These are phyloP conservation scores for Vanrija humicola DNA, from an alignment of 1,284 basidiomycete species.

Conservation along the genomic window DNA sequence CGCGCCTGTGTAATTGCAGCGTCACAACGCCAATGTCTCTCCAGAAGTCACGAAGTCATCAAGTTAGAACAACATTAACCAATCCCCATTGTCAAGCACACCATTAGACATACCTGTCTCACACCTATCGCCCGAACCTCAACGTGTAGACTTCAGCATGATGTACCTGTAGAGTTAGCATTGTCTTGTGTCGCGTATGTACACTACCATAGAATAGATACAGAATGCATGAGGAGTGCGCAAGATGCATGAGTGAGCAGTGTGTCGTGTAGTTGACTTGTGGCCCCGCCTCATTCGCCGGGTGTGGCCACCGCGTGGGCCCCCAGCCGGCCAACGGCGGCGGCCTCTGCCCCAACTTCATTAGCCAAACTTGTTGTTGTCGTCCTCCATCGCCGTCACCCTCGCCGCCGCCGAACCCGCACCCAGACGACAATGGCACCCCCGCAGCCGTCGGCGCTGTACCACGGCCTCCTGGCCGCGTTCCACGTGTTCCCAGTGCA, in stretches of 20 bases:
- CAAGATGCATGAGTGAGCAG: too few species aligned
- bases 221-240: background rate
- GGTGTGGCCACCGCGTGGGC: too few species aligned
- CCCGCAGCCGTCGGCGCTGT: constrained; percentile 1
- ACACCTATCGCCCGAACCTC: background rate
- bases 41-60: background rate
- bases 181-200: background rate
- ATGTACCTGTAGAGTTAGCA: background rate
- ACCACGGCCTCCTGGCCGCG: constrained; percentile 31
- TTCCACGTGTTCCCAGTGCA: constrained; percentile 51
- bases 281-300: too few species aligned
- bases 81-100: background rate
- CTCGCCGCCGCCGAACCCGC: too few species aligned
- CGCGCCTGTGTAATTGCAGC: background rate
- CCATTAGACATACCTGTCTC: too few species aligned
- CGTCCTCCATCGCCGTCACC: too few species aligned
- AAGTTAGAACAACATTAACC: background rate
- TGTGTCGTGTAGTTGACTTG: too few species aligned
- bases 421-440: too few species aligned
- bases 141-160: background rate
- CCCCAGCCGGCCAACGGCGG: too few species aligned
- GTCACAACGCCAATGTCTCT: background rate
- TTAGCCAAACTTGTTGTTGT: too few species aligned
- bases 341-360: too few species aligned
- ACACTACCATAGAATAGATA: background rate